Base-by-base conservation (phyloP, 495 filamentous ascomycete genomes). In the Penicillium soppii region DNA sequence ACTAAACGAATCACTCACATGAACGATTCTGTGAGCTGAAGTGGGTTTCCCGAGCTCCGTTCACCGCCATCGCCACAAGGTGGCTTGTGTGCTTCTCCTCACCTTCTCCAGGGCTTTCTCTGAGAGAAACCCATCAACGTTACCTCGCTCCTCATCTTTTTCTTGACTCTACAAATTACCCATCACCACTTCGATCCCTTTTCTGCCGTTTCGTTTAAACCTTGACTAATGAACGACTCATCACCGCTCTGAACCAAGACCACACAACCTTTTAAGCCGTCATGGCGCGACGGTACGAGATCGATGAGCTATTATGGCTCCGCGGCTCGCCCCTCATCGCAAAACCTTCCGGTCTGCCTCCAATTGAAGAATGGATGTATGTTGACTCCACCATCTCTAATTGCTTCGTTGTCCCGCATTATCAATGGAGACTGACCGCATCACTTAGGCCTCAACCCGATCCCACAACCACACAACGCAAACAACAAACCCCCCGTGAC, bases 331-430 rank as follows among this genome's bases (percentile, higher is more conserved):
- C 91, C 41, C 80, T 96, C 58, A 90, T 91, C 59, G 71, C 80
- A 50, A 96, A 92, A 62, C 94, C 94, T 27, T 68, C 82, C 40
- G 78, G 77, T 43, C 80, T 99, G 35, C 94, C 94, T 21, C 87
- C 91, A 20, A 82, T 88, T 50, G 91, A 95, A 75, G 91, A 97
- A 78, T 99, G 94, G 94, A 96, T 97, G 90, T 60, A 69, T 42
- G 48, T 52, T 49, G 41, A 29, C 27, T 32, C 36, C 52, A 47
- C 30, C 39, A 4, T 22, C 40, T 23, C 0, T 13, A 32, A 23
- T 41, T 35, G 41, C 42, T 21, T 16, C 15, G 23, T 15, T 57
- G 30, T 48, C 42, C 59, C 53, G 47, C 54, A 61, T 47, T 23
- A 46, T 50, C 53, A 43, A 55, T 17, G 13, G 35, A 62, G 60